Conservation (phyloP, 2,329 filamentous ascomycete species). For the Aspergillus persii region DNA sequence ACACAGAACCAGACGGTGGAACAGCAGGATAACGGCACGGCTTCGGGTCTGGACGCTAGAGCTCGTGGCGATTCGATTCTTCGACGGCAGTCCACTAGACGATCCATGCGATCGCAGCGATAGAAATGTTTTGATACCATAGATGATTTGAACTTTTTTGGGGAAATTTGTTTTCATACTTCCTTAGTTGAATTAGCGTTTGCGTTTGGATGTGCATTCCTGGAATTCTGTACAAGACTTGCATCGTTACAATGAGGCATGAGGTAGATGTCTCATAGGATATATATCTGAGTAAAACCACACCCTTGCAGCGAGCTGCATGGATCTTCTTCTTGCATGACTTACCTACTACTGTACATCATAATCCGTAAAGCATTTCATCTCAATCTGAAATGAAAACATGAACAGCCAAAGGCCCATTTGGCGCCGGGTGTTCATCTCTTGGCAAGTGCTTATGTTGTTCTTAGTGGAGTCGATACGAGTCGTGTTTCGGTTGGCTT, state of each 20-base stretch:
- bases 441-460: background rate
- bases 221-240: background rate
- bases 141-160: background rate
- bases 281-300: too few relatives aligned
- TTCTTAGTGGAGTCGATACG: background rate
- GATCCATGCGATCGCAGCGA: slow-evolving; percentile 22
- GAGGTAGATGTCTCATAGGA: too few relatives aligned
- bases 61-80: slow-evolving; percentile 21
- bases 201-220: background rate
- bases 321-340: too few relatives aligned
- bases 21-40: slow-evolving; percentile 9
- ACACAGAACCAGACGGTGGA: slow-evolving; percentile 29
- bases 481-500: too few relatives aligned
- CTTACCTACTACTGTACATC: too few relatives aligned
- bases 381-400: too few relatives aligned
- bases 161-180: background rate
- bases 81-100: slow-evolving; percentile 29
- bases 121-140: slow-evolving; percentile 4
- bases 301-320: too few relatives aligned
- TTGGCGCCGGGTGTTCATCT: background rate
- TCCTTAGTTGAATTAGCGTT: background rate
- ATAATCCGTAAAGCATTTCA: too few relatives aligned
- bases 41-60: slow-evolving; percentile 3
- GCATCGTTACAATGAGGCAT: too few relatives aligned
- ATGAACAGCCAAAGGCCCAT: background rate